These are phyloP conservation scores for Xylaria longipes DNA, from an alignment of 495 filamentous ascomycete species.

Conservation along the genomic window DNA sequence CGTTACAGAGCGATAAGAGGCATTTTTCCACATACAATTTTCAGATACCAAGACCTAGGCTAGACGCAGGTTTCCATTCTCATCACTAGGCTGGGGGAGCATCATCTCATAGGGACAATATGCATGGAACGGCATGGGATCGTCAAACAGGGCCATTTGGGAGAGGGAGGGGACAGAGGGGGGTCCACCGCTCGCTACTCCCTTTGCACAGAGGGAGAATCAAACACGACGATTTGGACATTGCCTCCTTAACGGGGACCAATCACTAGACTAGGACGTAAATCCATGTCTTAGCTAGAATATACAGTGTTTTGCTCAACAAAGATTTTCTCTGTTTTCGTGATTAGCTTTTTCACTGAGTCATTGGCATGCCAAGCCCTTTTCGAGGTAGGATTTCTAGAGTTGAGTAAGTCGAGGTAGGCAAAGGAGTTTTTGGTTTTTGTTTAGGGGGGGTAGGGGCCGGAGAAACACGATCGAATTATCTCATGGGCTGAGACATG, in stretches of 20 bases:
- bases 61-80: conserved; percentile 22
- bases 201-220: neutral
- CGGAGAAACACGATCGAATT: neutral
- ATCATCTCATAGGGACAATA: conserved; percentile 21
- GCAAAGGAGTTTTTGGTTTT: neutral
- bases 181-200: neutral
- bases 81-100: conserved; percentile 15
- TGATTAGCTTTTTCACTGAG: neutral
- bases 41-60: conserved; percentile 23
- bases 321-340: neutral
- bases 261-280: conserved; percentile 3
- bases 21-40: neutral
- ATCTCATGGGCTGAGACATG: no score
- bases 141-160: neutral
- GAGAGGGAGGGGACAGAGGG: neutral
- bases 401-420: neutral
- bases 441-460: no score
- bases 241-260: neutral
- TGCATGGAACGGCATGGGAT: conserved; percentile 18
- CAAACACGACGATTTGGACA: neutral
- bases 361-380: neutral
- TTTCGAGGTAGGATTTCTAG: neutral
- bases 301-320: neutral
- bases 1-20: conserved; percentile 8
- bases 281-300: conserved; percentile 3